Base-by-base conservation (phyloP, 176 grass and related monocot species). In the Zea mays region DNA sequence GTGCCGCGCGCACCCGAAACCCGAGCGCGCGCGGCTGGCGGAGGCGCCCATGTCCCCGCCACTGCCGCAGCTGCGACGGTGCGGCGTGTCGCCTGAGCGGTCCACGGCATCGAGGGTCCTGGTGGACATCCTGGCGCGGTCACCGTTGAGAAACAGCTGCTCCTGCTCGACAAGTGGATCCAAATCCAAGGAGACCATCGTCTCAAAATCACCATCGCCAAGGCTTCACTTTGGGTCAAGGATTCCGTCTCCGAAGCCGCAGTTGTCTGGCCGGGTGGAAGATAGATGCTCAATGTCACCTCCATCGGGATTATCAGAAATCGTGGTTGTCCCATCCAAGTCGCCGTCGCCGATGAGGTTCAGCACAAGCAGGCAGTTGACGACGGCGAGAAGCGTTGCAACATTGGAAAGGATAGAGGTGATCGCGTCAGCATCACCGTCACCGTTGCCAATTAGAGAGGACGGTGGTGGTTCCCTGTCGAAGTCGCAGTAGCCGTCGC, bases 1-100 rank as follows among this genome's bases (percentile, higher is more conserved):
- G 15, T 93, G 90, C 68, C 83, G 90, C 54, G 85, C 85, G 50
- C 64, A 39, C 70, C 74, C 68, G 65, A 78, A 81, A 59, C 67
- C 58, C 5, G 58, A 81, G 36, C 47, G 62, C 19, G 57, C 11
- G 70, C 62, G 19, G 19, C 42, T 39, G 0, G 16, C 43, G 12
- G 81, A 67, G 16, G 67, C 3, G 0, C 51, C 41, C 6, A 5
- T 83, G n/a, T 74, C 64, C 21, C 67, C 70, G 11, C 70, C 80
- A 65, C 33, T 83, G 57, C 74, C 63, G 49, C 76, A 76, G 78
- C 38, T 75, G 54, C 59, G 67, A 1, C 47, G 73, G 5, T 78
- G 77, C 78, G 67, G 68, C 60, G 40, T 65, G 40, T 84, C 59
- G 7, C 70, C 81, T 7, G 48, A 83, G 81, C 61, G 81, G 72